These are phyloP conservation scores for Histomonas meleagridis DNA, from an alignment of 208 protist species.

Conservation along the genomic window DNA sequence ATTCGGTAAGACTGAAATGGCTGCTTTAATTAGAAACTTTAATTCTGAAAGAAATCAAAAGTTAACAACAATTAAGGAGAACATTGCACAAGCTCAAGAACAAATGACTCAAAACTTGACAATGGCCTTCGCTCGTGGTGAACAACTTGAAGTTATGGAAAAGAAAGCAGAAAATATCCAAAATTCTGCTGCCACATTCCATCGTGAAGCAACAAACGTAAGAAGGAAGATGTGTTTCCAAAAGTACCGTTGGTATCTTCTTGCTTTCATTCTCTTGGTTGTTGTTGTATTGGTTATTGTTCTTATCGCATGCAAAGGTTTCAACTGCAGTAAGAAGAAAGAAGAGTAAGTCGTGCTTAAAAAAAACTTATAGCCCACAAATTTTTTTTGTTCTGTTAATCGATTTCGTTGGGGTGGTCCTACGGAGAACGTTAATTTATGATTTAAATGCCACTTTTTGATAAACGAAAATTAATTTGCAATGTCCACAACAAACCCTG, in stretches of 20 bases:
- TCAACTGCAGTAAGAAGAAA: background rate
- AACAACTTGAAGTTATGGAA: constrained; percentile 20
- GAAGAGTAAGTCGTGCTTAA: too few relatives aligned
- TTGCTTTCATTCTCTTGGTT: background rate
- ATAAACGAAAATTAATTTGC: too few relatives aligned
- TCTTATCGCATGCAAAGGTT: background rate
- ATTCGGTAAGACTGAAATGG: background rate
- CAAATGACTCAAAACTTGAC: constrained; percentile 33
- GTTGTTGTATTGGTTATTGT: background rate
- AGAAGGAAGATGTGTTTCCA: constrained; percentile 17
- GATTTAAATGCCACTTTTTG: too few relatives aligned
- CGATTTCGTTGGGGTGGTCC: too few relatives aligned
- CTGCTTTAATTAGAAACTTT: background rate
- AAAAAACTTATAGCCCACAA: too few relatives aligned
- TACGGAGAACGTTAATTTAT: too few relatives aligned
- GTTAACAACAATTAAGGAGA: background rate
- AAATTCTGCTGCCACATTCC: background rate
- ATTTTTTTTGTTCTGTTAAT: too few relatives aligned
- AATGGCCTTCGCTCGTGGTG: background rate
- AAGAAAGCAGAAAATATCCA: constrained; percentile 24
- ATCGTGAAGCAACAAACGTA: constrained; percentile 4
- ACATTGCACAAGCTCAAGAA: background rate
- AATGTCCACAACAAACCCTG: too few relatives aligned
- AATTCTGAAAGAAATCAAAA: background rate
- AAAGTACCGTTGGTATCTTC: background rate